Base-by-base conservation (phyloP, 2,329 filamentous ascomycete genomes). In the Aspergillus hiratsukae region DNA sequence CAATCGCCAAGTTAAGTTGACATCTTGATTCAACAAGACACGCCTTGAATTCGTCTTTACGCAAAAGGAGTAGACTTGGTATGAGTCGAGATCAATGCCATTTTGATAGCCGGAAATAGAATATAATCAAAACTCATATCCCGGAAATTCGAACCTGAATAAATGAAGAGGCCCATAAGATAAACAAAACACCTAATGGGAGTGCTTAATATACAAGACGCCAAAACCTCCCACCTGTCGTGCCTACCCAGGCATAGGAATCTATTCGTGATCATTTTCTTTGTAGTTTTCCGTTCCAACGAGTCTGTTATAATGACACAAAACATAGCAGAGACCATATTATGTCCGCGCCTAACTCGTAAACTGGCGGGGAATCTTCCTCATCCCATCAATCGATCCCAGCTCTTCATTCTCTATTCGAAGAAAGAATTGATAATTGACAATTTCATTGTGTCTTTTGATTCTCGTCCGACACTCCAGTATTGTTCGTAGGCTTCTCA, bases 401-500 rank as follows among this genome's bases (percentile, higher is more conserved):
- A 43, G 40, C n/a, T 25, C 21, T 21, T 27, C 43, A 14, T 23
- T 27, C 11, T 14, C 19, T 21, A 43, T 9, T 6, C 43, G 41
- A 46, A 19, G 53, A 28, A 48, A 35, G 10, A 23, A 10, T 19
- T 23, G 23, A 23, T 3, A 23, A 3, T 23, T 23, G 14, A 11
- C 41, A 41, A 41, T 10, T 43, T 60, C 21, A 61, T 27, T 55
- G 48, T 19, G 49, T 49, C 35, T n/a, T 19, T 10, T 41, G 52
- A 10, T 17, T 52, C 19, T 54, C 48, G 4, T 54, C 57, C 10
- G 57, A 14, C 10, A 50, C 51, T 14, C 51, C 49, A n/a, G 56
- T 19, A n/a, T 65, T 64, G 49, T 66, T 66, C 10, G 57, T 48
- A 35, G 57, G 37, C 19, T 54, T 31, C 37, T 62, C 60, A 19